A percentile compares a stretch with the other conserved stretches of the same genome.
These are phyloP conservation scores for Evernia prunastri DNA, from an alignment of 495 filamentous ascomycete species.

Conservation along the genomic window DNA sequence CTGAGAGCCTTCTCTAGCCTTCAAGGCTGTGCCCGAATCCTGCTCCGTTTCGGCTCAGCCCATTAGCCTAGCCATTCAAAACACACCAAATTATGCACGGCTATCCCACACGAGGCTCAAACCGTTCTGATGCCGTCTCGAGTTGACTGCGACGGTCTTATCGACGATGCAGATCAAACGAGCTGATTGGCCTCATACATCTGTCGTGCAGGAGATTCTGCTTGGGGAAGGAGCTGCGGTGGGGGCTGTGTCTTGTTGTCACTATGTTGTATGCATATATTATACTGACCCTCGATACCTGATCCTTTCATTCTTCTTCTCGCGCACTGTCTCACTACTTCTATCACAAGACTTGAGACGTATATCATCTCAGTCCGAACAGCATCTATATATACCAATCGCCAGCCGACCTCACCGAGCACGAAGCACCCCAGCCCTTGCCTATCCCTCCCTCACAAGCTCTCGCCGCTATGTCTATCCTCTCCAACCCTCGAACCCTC, in stretches of 20 bases:
- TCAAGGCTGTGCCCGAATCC: background rate
- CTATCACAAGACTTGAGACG: background rate
- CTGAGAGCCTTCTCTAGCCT: background rate
- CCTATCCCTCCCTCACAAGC: background rate
- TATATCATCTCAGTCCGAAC: background rate
- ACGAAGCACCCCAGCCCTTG: background rate
- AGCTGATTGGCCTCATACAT: background rate
- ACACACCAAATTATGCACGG: background rate
- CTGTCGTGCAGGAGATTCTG: background rate
- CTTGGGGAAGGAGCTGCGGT: background rate
- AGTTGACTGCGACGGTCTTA: background rate
- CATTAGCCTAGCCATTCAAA: background rate
- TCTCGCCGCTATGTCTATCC: constrained; percentile 25
- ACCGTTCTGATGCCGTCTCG: background rate
- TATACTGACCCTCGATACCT: background rate
- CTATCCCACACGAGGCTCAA: background rate
- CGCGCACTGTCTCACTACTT: background rate
- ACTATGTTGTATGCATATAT: background rate
- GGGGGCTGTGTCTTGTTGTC: background rate
- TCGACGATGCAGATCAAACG: background rate
- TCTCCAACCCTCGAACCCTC: constrained; percentile 14
- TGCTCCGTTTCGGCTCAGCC: background rate
- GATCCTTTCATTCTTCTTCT: background rate
- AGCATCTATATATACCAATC: background rate
- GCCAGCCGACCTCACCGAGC: background rate